Base-by-base conservation (phyloP, 2,329 filamentous ascomycete species). In the Alternaria solani region DNA sequence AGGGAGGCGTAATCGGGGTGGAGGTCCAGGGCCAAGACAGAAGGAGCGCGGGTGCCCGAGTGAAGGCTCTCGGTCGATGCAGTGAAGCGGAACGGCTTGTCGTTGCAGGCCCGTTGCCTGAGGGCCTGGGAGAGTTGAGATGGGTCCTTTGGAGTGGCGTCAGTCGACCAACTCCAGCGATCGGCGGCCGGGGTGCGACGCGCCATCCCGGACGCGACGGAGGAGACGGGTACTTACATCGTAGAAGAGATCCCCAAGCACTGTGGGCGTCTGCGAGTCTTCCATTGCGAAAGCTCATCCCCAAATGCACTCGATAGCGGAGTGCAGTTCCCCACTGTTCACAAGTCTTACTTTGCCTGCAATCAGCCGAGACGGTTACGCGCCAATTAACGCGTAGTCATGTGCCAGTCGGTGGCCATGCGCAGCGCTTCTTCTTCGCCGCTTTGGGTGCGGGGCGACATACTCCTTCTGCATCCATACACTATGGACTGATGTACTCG, bases 61-160 rank as follows among this genome's bases (percentile, higher is more conserved):
- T 47, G 53, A 28, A 59, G 55, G 47, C 64, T 67, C 39, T 70
- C 65, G n/a, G 69, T 68, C 11, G 71, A 69, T 7, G 64, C 65
- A 58, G 68, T 74, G 63, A 73, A 72, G 51, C 65, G 68, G 11
- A 73, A 39, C 36, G 59, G 52, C 51, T 53, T 56, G 41, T 67
- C 59, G 63, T 57, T 69, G 66, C 69, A 72, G 66, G 70, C 70
- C 42, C 75, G 75, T 69, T 77, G 72, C 68, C 68, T 58, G 52
- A 78, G 74, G 61, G 70, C 65, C 60, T 77, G 72, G 28, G 76
- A 78, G 26, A 78, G 73, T 64, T 76, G 74, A 14, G 71, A 76
- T 48, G 76, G 75, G 63, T 78, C 75, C 76, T 42, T 42, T 78
- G 20, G 55, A 55, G 63, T 64, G 62, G 67, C 62, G 69, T 62